These are phyloP conservation scores for Nigrospora oryzae DNA, from an alignment of 2,329 filamentous ascomycete species.

Conservation along the genomic window DNA sequence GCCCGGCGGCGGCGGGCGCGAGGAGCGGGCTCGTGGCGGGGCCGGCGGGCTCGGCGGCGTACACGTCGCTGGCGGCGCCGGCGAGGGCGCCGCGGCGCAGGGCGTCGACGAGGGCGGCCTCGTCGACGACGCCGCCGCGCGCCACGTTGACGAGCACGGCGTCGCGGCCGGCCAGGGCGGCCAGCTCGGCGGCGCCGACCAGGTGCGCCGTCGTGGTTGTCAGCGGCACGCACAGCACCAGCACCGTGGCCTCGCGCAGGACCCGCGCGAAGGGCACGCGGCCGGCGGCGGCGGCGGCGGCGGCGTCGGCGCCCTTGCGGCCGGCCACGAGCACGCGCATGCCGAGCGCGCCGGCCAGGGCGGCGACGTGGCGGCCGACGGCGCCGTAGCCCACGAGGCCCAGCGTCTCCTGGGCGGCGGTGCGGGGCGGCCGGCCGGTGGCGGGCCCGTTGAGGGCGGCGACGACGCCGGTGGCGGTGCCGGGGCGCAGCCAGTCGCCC, in stretches of 20 bases:
- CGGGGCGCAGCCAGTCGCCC: constrained; percentile 14
- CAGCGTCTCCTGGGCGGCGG: constrained; percentile 14
- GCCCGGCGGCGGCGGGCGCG: neutral
- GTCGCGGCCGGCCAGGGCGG: constrained; percentile 11
- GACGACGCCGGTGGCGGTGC: neutral
- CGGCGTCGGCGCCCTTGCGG: constrained; percentile 12
- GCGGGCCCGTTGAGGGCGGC: constrained; percentile 11
- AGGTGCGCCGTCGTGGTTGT: constrained; percentile 17
- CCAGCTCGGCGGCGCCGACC: constrained; percentile 14
- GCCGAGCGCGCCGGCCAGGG: constrained; percentile 11
- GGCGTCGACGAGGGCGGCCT: constrained; percentile 16
- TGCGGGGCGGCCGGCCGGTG: constrained; percentile 16
- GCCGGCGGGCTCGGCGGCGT: constrained; percentile 15
- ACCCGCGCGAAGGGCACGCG: constrained; percentile 16
- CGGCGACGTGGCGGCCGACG: constrained; percentile 15
- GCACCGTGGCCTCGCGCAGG: constrained; percentile 15
- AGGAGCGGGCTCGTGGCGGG: constrained; percentile 13
- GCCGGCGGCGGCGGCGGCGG: constrained; percentile 4
- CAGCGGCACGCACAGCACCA: constrained; percentile 18
- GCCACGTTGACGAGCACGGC: constrained; percentile 20
- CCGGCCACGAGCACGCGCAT: constrained; percentile 18
- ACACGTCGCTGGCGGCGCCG: constrained; percentile 20
- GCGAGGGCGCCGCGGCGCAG: constrained; percentile 16
- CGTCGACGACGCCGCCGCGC: constrained; percentile 21
- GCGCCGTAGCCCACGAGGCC: constrained; percentile 22